Conservation (phyloP, 2,329 filamentous ascomycete species). For the Curvularia sp. region DNA sequence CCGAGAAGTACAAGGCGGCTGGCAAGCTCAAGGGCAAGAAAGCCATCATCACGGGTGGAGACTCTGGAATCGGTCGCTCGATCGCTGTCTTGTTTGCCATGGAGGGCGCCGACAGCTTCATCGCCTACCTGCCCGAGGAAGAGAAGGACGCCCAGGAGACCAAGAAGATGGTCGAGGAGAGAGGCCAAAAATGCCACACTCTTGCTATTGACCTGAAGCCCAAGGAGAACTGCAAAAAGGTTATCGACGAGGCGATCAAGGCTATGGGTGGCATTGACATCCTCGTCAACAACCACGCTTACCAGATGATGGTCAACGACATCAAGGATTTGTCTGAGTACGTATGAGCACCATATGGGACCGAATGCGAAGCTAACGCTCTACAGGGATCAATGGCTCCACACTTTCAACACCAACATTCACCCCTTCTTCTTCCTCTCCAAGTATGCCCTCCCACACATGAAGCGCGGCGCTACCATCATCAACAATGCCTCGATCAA, state of each 20-base stretch:
- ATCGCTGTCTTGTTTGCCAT: constrained; percentile 79
- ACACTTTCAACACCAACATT: constrained; percentile 84
- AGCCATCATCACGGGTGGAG: constrained; percentile 81
- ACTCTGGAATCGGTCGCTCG: constrained; percentile 79
- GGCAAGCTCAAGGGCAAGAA: constrained; percentile 78
- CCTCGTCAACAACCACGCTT: constrained; percentile 74
- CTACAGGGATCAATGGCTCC: constrained; percentile 74
- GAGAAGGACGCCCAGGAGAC: constrained; percentile 78
- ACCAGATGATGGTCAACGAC: constrained; percentile 74
- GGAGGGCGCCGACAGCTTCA: constrained; percentile 77
- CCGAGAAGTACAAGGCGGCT: constrained; percentile 74
- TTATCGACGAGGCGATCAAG: constrained; percentile 70
- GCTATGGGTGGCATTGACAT: constrained; percentile 75
- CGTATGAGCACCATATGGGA: constrained; percentile 34
- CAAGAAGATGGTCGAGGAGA: constrained; percentile 70
- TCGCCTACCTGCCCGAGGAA: constrained; percentile 77
- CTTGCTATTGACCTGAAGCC: constrained; percentile 69
- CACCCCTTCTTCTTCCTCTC: constrained; percentile 81
- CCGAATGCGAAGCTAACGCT: constrained; percentile 18
- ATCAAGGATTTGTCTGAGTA: constrained; percentile 75
- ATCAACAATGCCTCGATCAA: constrained; percentile 89
- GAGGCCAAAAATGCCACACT: constrained; percentile 70
- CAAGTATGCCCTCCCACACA: constrained; percentile 77
- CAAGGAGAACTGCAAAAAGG: constrained; percentile 71
- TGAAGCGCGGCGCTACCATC: constrained; percentile 76